Base-by-base conservation (phyloP, 2,329 filamentous ascomycete species). In the Fusarium dimerum region DNA sequence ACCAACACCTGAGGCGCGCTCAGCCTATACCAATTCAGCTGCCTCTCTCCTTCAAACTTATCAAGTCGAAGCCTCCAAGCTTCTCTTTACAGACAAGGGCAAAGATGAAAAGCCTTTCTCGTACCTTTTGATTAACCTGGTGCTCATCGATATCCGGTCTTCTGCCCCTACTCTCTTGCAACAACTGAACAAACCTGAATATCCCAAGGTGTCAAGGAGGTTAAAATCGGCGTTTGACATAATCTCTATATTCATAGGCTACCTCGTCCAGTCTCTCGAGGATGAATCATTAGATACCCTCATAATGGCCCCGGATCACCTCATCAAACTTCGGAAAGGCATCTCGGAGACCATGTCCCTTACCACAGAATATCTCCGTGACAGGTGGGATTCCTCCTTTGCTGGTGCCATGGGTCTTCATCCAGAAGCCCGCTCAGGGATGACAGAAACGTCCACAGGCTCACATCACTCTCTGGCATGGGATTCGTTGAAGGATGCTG, bases 311-410 rank as follows among this genome's bases (percentile, higher is more conserved):
- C 79, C 84, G 0, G 82, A 86, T 50, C 77, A 79, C 20, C 76
- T 89, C 26, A 72, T 89, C 13, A 84, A 83, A 60, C 71, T 89
- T 6, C 78, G 84, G 39, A 82, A 78, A 45, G 74, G 78, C 48
- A 78, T 89, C 46, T 76, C 80, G 1, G 86, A 89, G 62, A 84
- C 85, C 4, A 77, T 88, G 64, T 83, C 83, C 0, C 69, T 85
- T 2, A 78, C 80, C 0, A 78, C 86, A 53, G 86, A 89, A 68
- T 86, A 85, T 65, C 75, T 89, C 2, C 80, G 85, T 40, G 87
- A 89, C 63, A 74, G 86, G n/a, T 89, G 84, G 83, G 86, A 89
- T 63, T 83, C 82, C 5, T 80, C 82, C 2, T 73, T 82, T n/a
- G 80, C 84, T 4, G 85, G 84, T 11, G 81, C 82, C 7, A 77